Evolutionary conservation across 257 asterid species (phyloP), one percentile per base, ranked within the genome.

Genomic region (Plantago major): DNA sequence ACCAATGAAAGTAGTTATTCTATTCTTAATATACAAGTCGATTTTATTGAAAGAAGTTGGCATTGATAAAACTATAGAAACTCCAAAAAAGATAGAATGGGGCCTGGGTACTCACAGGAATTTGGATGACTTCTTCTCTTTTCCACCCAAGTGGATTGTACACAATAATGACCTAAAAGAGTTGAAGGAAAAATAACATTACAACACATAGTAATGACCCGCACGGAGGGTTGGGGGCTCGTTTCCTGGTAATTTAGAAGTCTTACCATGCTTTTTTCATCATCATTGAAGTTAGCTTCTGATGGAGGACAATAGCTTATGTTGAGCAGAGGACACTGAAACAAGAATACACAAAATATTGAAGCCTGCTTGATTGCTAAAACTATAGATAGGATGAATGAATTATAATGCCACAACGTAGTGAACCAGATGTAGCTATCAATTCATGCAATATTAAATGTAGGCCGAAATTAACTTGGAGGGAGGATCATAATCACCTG

Each of bases 91-190:
- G 44, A 57, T 26, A 22, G 11, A 63, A 56, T 46, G 59, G 55
- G 50, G 51, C 42, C 73, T 48, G 45, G 68, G 65, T 56, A 78
- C 96, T 81, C 71, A 88, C 96, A 56, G 96, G 96, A 65, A 88
- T 73, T 49, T 88, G 81, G 68, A 88, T 65, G 73, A 78, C 72
- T 67, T 88, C 96, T 64, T 72, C 78, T 71, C 96, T 81, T 71
- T 67, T 75, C 94, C 96, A 85, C 55, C 94, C 94, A 26, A 88
- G 81, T 71, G 96, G 67, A 72, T 88, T 88, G 73, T 88, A 88
- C 52, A 76, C 87, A 60, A 88, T 71, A 54, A 88, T 74, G 63
- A 81, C 86, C 96, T 88, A 64, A 40, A 62, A 56, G 26, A n/a
- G 22, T 19, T 22, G 50, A 38, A 14, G n/a, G 10, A 47, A 45